Evolutionary conservation across 192 early-diverging fungal genomes (phyloP).

Genomic region (Chytriomyces confervae): DNA sequence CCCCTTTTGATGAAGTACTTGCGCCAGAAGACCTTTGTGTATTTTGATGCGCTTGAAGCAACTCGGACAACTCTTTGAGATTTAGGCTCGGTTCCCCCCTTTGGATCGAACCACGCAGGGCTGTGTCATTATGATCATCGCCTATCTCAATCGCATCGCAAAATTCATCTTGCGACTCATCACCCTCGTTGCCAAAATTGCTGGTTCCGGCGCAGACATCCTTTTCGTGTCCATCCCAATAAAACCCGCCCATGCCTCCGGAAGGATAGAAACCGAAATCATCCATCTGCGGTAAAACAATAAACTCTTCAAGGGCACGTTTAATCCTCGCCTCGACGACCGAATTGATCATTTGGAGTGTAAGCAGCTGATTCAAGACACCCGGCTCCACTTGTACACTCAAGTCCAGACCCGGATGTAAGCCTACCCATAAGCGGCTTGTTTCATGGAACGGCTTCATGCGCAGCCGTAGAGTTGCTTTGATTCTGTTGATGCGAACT

Average conservation of each 20-base stretch:
- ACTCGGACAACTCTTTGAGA: neutral
- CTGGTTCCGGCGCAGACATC: conserved; percentile 32
- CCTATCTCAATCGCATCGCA: conserved; percentile 1
- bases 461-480: conserved; percentile 75
- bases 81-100: conserved; percentile 57
- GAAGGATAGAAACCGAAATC: conserved; percentile 75
- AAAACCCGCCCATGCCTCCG: conserved; percentile 43
- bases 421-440: conserved; percentile 85
- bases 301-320: conserved; percentile 75
- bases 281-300: conserved; percentile 91
- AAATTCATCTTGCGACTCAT: conserved; percentile 16
- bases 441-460: conserved; percentile 76
- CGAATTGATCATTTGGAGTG: conserved; percentile 77
- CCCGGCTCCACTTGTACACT: conserved; percentile 68
- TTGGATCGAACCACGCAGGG: too few species aligned
- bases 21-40: neutral
- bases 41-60: neutral
- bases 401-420: conserved; percentile 63
- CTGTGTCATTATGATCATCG: conserved; percentile 17
- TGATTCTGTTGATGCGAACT: conserved; percentile 73
- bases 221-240: conserved; percentile 47
- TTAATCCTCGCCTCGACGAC: conserved; percentile 85
- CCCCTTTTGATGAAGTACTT: neutral
- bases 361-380: conserved; percentile 84
- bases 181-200: conserved; percentile 30